Evolutionary conservation across 2,329 filamentous ascomycete genomes (phyloP).

Genomic region (Shiraia sp.): DNA sequence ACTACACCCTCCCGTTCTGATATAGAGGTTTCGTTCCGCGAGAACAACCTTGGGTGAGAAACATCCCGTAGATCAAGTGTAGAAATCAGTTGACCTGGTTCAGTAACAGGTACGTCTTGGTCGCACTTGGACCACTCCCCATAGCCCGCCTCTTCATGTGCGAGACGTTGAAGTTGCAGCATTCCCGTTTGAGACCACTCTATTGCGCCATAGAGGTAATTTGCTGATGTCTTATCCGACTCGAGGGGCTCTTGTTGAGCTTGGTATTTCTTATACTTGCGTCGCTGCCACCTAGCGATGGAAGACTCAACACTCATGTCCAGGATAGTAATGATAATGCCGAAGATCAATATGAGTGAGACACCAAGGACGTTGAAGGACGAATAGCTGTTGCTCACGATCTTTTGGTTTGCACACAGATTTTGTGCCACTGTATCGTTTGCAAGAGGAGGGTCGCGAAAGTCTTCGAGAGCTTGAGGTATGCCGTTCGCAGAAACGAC

Average conservation of each 20-base stretch:
- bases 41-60: slow-evolving; percentile 10
- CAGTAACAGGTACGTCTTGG: slow-evolving; percentile 11
- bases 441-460: slow-evolving; percentile 6
- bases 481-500: slow-evolving; percentile 17
- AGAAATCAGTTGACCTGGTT: slow-evolving; percentile 6
- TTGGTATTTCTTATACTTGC: slow-evolving; percentile 3
- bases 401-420: slow-evolving; percentile 26
- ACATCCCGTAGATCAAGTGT: slow-evolving; percentile 6
- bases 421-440: slow-evolving; percentile 10
- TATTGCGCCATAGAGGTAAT: slow-evolving; percentile 7
- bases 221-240: slow-evolving; percentile 2
- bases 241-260: neutral
- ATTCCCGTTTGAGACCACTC: slow-evolving; percentile 18
- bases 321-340: slow-evolving; percentile 20
- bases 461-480: slow-evolving; percentile 1
- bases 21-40: neutral
- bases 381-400: slow-evolving; percentile 19
- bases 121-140: slow-evolving; percentile 9
- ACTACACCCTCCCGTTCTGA: slow-evolving; percentile 7
- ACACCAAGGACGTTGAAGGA: slow-evolving; percentile 27
- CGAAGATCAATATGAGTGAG: slow-evolving; percentile 15
- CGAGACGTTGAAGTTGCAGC: slow-evolving; percentile 26
- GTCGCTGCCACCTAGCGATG: slow-evolving; percentile 7
- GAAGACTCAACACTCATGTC: slow-evolving; percentile 11
- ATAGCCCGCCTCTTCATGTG: slow-evolving; percentile 21